These are phyloP conservation scores for Talaromyces stipitatus DNA, from an alignment of 495 filamentous ascomycete species.

Conservation along the genomic window DNA sequence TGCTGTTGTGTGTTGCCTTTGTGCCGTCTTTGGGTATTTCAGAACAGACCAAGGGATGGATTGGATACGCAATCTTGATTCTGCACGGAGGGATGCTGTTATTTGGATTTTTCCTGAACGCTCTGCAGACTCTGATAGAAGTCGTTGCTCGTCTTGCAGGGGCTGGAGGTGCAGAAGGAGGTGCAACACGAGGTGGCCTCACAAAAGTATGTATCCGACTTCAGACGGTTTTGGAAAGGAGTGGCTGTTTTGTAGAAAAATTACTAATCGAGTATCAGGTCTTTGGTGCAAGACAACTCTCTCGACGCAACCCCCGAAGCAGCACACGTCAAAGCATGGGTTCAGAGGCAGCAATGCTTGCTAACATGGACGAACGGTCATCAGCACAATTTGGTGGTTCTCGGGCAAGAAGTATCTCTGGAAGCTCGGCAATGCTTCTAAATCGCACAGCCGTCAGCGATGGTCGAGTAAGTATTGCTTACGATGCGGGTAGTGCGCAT, in stretches of 20 bases:
- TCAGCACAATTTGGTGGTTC: slow-evolving; percentile 59
- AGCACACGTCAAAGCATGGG: slow-evolving; percentile 66
- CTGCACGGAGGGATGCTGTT: slow-evolving; percentile 81
- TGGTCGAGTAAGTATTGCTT: slow-evolving; percentile 33
- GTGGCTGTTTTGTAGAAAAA: too few species aligned
- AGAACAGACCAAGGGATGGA: slow-evolving; percentile 79
- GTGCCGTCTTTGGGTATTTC: slow-evolving; percentile 71
- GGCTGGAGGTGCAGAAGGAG: slow-evolving; percentile 67
- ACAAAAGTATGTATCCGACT: slow-evolving; percentile 64
- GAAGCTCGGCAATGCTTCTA: slow-evolving; percentile 69
- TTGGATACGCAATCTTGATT: slow-evolving; percentile 85
- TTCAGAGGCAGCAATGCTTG: slow-evolving; percentile 73
- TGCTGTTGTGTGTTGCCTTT: slow-evolving; percentile 82
- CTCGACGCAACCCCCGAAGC: slow-evolving; percentile 59
- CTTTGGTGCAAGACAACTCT: slow-evolving; percentile 88
- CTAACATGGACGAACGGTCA: slow-evolving; percentile 53
- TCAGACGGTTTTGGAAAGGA: too few species aligned
- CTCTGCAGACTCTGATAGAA: slow-evolving; percentile 82
- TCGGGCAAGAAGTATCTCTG: slow-evolving; percentile 72
- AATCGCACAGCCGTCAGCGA: slow-evolving; percentile 45
- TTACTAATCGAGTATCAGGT: too few species aligned
- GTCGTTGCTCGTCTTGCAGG: slow-evolving; percentile 72
- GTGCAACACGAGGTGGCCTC: slow-evolving; percentile 77
- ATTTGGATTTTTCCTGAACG: slow-evolving; percentile 91
- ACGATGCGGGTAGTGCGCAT: slow-evolving; percentile 40